phyloP scores from a whole-genome alignment of 1,284 basidiomycete species.

The Clitocybe nebularis region DNA sequence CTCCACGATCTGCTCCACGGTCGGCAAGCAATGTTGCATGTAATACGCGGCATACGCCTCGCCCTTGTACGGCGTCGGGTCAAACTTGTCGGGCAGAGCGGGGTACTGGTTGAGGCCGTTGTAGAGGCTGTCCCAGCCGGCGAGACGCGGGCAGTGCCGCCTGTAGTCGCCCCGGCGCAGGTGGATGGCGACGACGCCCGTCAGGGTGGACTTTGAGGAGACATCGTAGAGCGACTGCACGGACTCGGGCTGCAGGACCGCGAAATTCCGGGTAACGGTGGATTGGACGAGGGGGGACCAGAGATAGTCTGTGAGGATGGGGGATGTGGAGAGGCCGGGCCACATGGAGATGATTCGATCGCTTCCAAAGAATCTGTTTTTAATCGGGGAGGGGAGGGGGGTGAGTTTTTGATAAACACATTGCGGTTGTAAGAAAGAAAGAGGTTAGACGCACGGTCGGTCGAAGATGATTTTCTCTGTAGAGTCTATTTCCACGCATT shows the following conservation, averaged over 20 bases:
- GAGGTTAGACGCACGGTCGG: constrained; percentile 34
- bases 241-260: constrained; percentile 37
- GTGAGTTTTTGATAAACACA: no score
- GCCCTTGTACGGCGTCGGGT: constrained; percentile 22
- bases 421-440: not conserved
- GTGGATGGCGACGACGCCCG: constrained; percentile 61
- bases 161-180: constrained; percentile 65
- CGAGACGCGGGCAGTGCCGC: constrained; percentile 56
- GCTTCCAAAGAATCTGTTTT: constrained; percentile 50
- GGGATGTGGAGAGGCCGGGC: constrained; percentile 42
- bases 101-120: constrained; percentile 58
- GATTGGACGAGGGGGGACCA: constrained; percentile 61
- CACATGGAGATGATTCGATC: constrained; percentile 44
- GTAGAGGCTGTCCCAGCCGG: constrained; percentile 44
- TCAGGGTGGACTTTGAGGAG: constrained; percentile 24
- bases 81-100: constrained; percentile 47
- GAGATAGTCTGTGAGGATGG: constrained; percentile 46
- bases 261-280: constrained; percentile 48
- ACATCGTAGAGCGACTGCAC: constrained; percentile 16
- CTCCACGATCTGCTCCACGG: constrained; percentile 46
- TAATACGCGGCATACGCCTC: constrained; percentile 44
- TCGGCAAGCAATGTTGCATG: constrained; percentile 54
- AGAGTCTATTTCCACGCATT: constrained; percentile 48
- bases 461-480: constrained; percentile 42
- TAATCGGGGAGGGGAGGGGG: not conserved